Base-by-base conservation (phyloP, 2,329 filamentous ascomycete genomes). In the Pseudogymnoascus sp. region DNA sequence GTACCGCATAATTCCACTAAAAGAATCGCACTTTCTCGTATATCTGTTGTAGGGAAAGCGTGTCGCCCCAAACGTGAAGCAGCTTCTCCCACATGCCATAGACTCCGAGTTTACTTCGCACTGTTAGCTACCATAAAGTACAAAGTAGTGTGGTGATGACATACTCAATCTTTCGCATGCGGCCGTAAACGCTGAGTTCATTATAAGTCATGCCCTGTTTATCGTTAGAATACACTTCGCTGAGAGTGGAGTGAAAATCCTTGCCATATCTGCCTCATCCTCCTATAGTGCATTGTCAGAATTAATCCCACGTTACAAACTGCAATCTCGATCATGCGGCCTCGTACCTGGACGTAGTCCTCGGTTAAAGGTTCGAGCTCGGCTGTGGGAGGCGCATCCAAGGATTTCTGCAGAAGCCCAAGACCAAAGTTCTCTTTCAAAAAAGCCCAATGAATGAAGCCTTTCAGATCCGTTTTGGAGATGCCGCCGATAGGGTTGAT, bases 391-490 rank as follows among this genome's bases (percentile, higher is more conserved):
- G 76, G 74, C 0, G 84, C 86, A 10, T 77, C 75, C 37, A 91
- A 71, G 73, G 91, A 92, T 8, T 82, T 77, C 8, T 82, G 71
- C 1, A 90, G 78, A 59, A 87, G 81, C 0, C 85, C 84, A 1
- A 92, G 72, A 6, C 41, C 41, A 52, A 52, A 52, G 4, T 79
- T 71, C 67, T 88, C 90, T 34, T 78, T 73, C 15, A 70, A 73
- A 58, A 76, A 71, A 2, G 84, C 80, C 78, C 82, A 90, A n/a
- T 73, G 74, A 61, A 90, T 87, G 73, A 92, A 90, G 8, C 79
- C 73, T 70, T 88, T 89, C 1, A 90, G 74, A 52, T 52, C 41
- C n/a, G 41, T 52, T 10, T 52, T 90, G 61, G 72, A 73, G 35
- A 80, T 79, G 5, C 77, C 77, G 13, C 82, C 84, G 57, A 87